These are phyloP conservation scores for Mariannaea elegans DNA, from an alignment of 2,329 filamentous ascomycete genomes.

Conservation along the genomic window DNA sequence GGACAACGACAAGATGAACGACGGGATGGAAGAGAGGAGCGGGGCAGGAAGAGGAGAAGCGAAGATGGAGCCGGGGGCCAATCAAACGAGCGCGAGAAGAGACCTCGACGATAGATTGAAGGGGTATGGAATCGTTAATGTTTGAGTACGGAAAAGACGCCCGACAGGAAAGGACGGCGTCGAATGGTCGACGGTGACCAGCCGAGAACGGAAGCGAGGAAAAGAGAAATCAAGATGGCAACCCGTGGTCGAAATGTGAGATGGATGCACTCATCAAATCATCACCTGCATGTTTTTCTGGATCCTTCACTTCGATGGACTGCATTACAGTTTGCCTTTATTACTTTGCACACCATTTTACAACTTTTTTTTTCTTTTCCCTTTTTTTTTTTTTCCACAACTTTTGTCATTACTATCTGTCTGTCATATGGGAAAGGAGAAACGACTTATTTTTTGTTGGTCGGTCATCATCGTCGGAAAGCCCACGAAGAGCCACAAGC, in stretches of 20 bases:
- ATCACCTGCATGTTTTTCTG: slow-evolving; percentile 13
- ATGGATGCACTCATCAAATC: slow-evolving; percentile 8
- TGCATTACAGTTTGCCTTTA: slow-evolving; percentile 7
- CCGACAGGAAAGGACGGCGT: slow-evolving; percentile 1
- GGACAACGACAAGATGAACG: slow-evolving; percentile 45
- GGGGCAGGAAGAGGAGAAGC: slow-evolving; percentile 52
- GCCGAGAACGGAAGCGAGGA: neutral
- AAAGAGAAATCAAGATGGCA: slow-evolving; percentile 14
- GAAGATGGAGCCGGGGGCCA: slow-evolving; percentile 56
- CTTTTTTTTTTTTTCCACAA: slow-evolving; percentile 2
- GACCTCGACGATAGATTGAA: slow-evolving; percentile 56
- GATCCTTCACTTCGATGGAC: slow-evolving; percentile 10
- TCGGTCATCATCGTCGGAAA: slow-evolving; percentile 3
- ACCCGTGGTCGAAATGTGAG: slow-evolving; percentile 6
- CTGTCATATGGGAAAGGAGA: slow-evolving; percentile 14
- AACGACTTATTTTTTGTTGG: slow-evolving; percentile 10
- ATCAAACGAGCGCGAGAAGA: slow-evolving; percentile 61
- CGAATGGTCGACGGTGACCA: neutral
- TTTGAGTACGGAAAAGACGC: slow-evolving; percentile 27
- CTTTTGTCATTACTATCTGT: slow-evolving; percentile 22
- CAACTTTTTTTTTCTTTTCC: neutral
- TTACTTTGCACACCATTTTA: slow-evolving; percentile 10
- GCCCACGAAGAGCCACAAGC: slow-evolving; percentile 15
- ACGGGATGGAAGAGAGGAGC: slow-evolving; percentile 47
- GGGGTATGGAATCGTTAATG: slow-evolving; percentile 21